Evolutionary conservation across 2,329 filamentous ascomycete genomes (phyloP).

Genomic region (Xylaria sp.): DNA sequence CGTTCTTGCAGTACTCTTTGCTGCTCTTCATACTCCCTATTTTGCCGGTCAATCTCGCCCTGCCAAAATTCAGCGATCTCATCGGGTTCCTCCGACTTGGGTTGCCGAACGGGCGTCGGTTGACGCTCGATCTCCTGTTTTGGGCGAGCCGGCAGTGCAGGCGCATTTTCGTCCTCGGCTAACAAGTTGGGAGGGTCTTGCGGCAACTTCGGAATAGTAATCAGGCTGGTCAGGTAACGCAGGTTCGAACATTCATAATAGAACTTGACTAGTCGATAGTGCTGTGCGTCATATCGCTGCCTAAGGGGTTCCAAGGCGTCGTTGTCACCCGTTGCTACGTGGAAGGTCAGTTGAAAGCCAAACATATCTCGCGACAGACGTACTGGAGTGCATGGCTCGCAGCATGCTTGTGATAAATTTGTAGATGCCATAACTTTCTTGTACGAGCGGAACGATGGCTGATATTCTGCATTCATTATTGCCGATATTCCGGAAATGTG

Average conservation of each 20-base stretch:
- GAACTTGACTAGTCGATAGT: slow-evolving; percentile 94
- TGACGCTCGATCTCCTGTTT: slow-evolving; percentile 72
- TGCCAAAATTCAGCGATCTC: slow-evolving; percentile 99
- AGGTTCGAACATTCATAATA: slow-evolving; percentile 99
- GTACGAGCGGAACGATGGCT: slow-evolving; percentile 87
- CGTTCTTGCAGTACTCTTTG: slow-evolving; percentile 86
- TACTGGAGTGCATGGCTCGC: slow-evolving; percentile 93
- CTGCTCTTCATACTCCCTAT: slow-evolving; percentile 93
- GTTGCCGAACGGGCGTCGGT: slow-evolving; percentile 69
- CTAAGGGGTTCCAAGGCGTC: slow-evolving; percentile 89
- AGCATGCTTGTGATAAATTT: slow-evolving; percentile 99
- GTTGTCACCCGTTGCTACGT: slow-evolving; percentile 81
- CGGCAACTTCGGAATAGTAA: slow-evolving; percentile 93
- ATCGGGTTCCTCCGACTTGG: slow-evolving; percentile 79
- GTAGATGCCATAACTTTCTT: slow-evolving; percentile 99
- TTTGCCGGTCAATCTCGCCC: slow-evolving; percentile 85
- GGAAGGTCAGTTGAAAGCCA: slow-evolving; percentile 27
- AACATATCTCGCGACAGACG: slow-evolving; percentile 37
- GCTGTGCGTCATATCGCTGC: slow-evolving; percentile 89
- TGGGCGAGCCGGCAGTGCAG: slow-evolving; percentile 78
- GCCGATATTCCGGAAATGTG: slow-evolving; percentile 86
- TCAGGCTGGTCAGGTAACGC: slow-evolving; percentile 92
- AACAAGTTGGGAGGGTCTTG: slow-evolving; percentile 91
- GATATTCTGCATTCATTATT: slow-evolving; percentile 98
- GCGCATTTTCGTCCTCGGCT: slow-evolving; percentile 80